Conservation (phyloP, 2,329 filamentous ascomycete genomes). For the Apiospora saccharicola region DNA sequence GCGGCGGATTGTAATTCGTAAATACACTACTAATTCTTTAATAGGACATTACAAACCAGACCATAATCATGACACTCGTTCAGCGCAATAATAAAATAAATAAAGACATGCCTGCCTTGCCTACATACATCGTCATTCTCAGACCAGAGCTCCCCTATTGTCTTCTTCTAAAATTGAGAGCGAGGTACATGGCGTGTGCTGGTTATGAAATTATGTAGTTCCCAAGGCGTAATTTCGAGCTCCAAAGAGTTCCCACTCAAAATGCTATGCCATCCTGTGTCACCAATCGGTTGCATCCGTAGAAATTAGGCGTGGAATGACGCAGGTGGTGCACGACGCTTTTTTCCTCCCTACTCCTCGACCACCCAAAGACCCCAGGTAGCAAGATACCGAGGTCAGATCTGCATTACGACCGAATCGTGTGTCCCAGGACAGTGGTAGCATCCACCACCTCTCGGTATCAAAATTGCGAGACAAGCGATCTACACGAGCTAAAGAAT, state of each 20-base stretch:
- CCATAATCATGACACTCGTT: no score
- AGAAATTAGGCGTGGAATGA: conserved; percentile 11
- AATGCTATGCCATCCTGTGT: background rate
- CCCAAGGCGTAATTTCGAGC: background rate
- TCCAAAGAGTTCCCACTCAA: background rate
- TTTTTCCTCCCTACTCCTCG: background rate
- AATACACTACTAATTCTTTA: no score
- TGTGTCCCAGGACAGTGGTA: background rate
- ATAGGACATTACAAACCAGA: no score
- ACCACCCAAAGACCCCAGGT: background rate
- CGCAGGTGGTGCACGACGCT: background rate
- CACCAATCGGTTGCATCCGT: conserved; percentile 12
- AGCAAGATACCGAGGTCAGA: no score
- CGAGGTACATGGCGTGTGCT: background rate
- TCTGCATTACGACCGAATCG: background rate
- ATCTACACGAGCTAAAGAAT: background rate
- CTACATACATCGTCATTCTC: no score
- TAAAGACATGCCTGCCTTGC: no score
- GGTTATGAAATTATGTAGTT: background rate
- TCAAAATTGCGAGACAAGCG: background rate
- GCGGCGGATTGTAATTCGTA: background rate
- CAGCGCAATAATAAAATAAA: no score
- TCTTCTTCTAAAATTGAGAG: background rate
- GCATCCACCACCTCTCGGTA: background rate
- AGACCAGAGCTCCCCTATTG: no score